These are phyloP conservation scores for Cercophora samala DNA, from an alignment of 495 filamentous ascomycete species.

Conservation along the genomic window DNA sequence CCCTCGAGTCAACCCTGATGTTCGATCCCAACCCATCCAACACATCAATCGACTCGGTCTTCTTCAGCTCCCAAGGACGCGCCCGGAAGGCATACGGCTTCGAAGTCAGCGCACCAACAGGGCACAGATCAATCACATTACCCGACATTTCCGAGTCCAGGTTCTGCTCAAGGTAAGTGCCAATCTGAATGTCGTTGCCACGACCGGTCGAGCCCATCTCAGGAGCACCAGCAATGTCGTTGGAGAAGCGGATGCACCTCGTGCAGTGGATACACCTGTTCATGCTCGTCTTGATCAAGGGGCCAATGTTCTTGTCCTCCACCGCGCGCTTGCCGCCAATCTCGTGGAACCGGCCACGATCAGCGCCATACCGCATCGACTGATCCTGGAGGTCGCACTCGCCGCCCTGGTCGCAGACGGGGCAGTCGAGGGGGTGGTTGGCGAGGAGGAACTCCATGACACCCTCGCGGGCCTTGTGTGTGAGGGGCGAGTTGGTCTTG, in stretches of 20 bases:
- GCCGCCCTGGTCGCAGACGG: constrained; percentile 96
- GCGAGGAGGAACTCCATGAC: constrained; percentile 98
- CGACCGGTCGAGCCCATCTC: constrained; percentile 91
- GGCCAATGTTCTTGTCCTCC: constrained; percentile 98
- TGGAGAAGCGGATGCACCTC: constrained; percentile 94
- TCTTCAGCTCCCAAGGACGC: constrained; percentile 92
- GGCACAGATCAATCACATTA: constrained; percentile 97
- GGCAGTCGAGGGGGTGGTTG: constrained; percentile 97
- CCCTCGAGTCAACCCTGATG: constrained; percentile 86
- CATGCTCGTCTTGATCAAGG: constrained; percentile 99
- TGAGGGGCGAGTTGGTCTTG: constrained; percentile 91
- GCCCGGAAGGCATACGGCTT: constrained; percentile 98
- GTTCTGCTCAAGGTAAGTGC: constrained; percentile 90
- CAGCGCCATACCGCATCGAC: constrained; percentile 96
- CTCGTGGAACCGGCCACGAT: constrained; percentile 96
- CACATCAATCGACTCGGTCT: constrained; percentile 91
- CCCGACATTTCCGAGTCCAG: constrained; percentile 91
- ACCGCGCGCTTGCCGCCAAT: constrained; percentile 90
- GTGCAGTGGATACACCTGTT: constrained; percentile 99
- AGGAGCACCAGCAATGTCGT: constrained; percentile 92
- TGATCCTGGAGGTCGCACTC: constrained; percentile 99
- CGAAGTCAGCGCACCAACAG: constrained; percentile 90
- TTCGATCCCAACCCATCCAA: constrained; percentile 90
- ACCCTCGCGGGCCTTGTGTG: constrained; percentile 95
- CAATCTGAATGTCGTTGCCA: constrained; percentile 96